Evolutionary conservation across 305 asterid genomes (phyloP).

Genomic region (Ajuga reptans): DNA sequence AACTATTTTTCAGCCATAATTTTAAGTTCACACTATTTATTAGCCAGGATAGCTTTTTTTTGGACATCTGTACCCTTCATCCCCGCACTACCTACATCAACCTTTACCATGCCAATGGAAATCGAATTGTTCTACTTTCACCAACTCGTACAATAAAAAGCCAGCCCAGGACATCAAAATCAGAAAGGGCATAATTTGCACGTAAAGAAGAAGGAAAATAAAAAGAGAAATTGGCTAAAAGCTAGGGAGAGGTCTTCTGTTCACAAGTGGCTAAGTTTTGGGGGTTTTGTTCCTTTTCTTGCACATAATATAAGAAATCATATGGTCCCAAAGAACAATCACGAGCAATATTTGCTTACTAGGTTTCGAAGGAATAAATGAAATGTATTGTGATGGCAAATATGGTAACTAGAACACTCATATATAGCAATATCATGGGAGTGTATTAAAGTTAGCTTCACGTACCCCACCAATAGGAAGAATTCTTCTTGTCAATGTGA

Average conservation of each 20-base stretch:
- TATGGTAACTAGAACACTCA: background rate
- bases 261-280: background rate
- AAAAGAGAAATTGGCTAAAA: background rate
- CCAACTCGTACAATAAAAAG: background rate
- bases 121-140: background rate
- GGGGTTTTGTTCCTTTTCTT: background rate
- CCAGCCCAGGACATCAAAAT: background rate
- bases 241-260: background rate
- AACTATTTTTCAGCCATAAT: background rate
- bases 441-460: constrained; percentile 11
- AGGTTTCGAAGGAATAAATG: background rate
- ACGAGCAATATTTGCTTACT: background rate
- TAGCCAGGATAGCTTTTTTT: too few species aligned
- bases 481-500: constrained; percentile 72
- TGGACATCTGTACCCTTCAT: too few species aligned
- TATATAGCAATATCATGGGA: background rate
- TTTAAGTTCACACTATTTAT: background rate
- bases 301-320: background rate
- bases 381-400: background rate
- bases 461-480: constrained; percentile 99
- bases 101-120: background rate
- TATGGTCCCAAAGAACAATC: background rate
- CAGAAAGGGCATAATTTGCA: background rate
- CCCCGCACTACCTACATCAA: background rate
- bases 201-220: too few species aligned